Percentiles rank a stretch among this genome's conserved stretches.
These are phyloP conservation scores for Leptomonas seymouri DNA, from an alignment of 208 protist species.

Conservation along the genomic window DNA sequence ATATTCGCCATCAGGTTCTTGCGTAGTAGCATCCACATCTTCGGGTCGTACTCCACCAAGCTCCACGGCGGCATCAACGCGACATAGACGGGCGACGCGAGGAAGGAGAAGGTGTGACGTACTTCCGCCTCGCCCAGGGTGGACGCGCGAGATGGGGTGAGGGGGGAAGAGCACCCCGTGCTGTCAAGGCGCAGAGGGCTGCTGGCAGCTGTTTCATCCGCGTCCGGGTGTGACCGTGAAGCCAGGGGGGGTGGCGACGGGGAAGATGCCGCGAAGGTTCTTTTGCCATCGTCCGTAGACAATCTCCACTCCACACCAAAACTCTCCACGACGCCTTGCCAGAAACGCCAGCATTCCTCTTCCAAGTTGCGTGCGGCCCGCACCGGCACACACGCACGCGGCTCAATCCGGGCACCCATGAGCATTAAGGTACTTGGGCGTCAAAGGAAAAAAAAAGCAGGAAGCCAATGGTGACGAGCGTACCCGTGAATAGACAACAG, in stretches of 20 bases:
- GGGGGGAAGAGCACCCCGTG: conserved; percentile 6
- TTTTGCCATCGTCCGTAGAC: not conserved
- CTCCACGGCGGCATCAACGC: conserved; percentile 41
- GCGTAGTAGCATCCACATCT: conserved; percentile 50
- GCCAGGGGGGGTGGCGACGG: not conserved
- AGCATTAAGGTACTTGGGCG: too few relatives aligned
- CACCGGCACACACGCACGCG: not conserved
- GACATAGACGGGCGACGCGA: not conserved
- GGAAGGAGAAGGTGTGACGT: not conserved
- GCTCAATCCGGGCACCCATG: too few relatives aligned
- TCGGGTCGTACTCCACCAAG: conserved; percentile 36
- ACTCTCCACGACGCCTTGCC: conserved; percentile 31
- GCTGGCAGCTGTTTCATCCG: not conserved
- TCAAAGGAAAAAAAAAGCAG: too few relatives aligned
- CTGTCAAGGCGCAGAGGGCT: not conserved
- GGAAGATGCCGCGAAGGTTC: not conserved
- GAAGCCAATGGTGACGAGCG: too few relatives aligned
- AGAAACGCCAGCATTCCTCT: conserved; percentile 25
- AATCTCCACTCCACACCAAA: conserved; percentile 21
- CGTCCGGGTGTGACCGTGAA: not conserved
- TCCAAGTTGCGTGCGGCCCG: conserved; percentile 4
- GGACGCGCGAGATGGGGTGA: not conserved
- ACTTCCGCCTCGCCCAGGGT: not conserved
- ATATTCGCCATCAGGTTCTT: conserved; percentile 41
- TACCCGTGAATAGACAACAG: not conserved